Conservation (phyloP, 148 eudicot species). For the Spergularia bocconei region DNA sequence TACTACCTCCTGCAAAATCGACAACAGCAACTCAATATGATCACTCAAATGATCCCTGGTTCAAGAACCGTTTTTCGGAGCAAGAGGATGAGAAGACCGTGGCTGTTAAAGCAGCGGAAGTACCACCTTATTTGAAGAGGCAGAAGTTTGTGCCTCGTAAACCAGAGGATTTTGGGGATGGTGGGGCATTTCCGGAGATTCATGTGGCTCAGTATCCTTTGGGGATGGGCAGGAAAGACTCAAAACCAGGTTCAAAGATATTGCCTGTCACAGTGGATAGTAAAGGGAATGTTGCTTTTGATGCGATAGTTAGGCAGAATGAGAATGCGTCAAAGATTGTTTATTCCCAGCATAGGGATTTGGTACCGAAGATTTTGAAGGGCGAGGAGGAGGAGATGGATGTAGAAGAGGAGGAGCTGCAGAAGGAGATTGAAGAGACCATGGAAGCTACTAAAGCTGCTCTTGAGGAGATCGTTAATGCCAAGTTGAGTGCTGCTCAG, state of each 20-base stretch:
- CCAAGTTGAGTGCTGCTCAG: constrained; percentile 78
- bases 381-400: constrained; percentile 43
- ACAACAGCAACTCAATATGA: constrained; percentile 43
- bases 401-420: constrained; percentile 46
- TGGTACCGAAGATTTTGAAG: constrained; percentile 63
- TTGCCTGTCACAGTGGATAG: constrained; percentile 73
- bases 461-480: constrained; percentile 73
- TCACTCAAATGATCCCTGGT: constrained; percentile 77
- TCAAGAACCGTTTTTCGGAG: constrained; percentile 56
- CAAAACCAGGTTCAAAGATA: constrained; percentile 49
- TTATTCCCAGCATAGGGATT: constrained; percentile 62
- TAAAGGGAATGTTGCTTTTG: constrained; percentile 67
- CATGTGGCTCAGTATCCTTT: constrained; percentile 72
- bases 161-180: constrained; percentile 83
- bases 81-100: constrained; percentile 46
- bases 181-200: constrained; percentile 88
- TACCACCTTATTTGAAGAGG: constrained; percentile 60
- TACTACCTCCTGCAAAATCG: constrained; percentile 63
- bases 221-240: constrained; percentile 70
- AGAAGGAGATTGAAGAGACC: constrained; percentile 76
- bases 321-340: constrained; percentile 80
- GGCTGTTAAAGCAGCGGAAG: constrained; percentile 33
- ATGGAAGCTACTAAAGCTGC: constrained; percentile 66
- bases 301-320: constrained; percentile 76
- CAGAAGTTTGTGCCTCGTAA: constrained; percentile 61